Base-by-base conservation (phyloP, 192 early-diverging fungal genomes). In the Rhizophagus sp. region DNA sequence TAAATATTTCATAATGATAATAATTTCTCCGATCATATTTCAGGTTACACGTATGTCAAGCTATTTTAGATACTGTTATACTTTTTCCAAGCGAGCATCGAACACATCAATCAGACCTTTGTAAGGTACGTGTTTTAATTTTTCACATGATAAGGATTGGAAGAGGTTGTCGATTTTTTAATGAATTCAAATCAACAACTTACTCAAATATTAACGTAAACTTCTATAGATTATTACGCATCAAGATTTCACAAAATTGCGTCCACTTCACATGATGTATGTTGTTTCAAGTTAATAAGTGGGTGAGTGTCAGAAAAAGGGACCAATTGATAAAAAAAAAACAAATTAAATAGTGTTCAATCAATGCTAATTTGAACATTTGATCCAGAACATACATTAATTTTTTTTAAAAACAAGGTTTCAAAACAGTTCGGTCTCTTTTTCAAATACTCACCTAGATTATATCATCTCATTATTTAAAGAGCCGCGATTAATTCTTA, bases 1-100 rank as follows among this genome's bases (percentile, higher is more conserved):
- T 52, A 30, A 17, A 22, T n/a, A 0, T 30, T 49, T 30, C 30
- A n/a, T 49, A 9, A 49, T 49, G 3, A 30, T 69, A 34, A 69
- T 69, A 33, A 34, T 39, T 39, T 34, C 13, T 8, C 19, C 19
- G 9, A 36, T 69, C 0, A 8, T n/a, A 67, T 19, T 22, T 50
- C n/a, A 73, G 71, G 34, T 73, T 73, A 50, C 47, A 50, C 6
- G 44, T 3, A 1, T 73, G 41, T 27, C 71, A 73, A 36, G 27
- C 57, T 73, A 47, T 73, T 50, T 25, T 73, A 50, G 71, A 73
- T 50, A 50, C 25, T 9, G 13, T 49, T 27, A 73, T 30, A 27
- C 22, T 30, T 49, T 24, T 52, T 30, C 71, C 71, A 50, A 39
- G 44, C 27, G 71, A 73, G 19, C 25, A 73, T 49, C 30, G 71